A percentile compares a stretch with the other conserved stretches of the same genome.
These are phyloP conservation scores for Penicillium angulare DNA, from an alignment of 495 filamentous ascomycete species.

Conservation along the genomic window DNA sequence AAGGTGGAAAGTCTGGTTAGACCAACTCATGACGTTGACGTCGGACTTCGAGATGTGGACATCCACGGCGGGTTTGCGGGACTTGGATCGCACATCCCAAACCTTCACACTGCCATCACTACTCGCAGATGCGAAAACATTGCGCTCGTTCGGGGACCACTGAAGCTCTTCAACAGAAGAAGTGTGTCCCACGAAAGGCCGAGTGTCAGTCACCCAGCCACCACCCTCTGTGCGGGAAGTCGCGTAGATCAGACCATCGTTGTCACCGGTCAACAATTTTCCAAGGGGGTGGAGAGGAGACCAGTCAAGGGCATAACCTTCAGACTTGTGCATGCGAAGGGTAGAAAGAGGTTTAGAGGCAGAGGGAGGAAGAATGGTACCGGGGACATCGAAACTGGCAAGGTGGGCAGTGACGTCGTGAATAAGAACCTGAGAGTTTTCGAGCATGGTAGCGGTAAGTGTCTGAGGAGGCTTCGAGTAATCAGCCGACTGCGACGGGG, in stretches of 20 bases:
- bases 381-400: constrained; percentile 82
- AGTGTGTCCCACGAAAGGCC: constrained; percentile 77
- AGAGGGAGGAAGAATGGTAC: constrained; percentile 71
- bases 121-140: constrained; percentile 90
- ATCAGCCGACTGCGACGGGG: constrained; percentile 59
- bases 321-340: constrained; percentile 84
- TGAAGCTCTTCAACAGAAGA: constrained; percentile 91
- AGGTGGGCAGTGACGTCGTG: constrained; percentile 91
- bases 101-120: constrained; percentile 93
- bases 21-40: constrained; percentile 97
- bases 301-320: constrained; percentile 96
- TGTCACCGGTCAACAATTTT: constrained; percentile 90
- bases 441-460: constrained; percentile 86
- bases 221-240: constrained; percentile 84
- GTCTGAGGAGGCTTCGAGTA: constrained; percentile 70
- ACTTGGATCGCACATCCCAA: constrained; percentile 91
- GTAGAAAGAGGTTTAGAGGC: constrained; percentile 84
- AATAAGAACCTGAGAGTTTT: constrained; percentile 82
- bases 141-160: constrained; percentile 88
- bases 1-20: constrained; percentile 77
- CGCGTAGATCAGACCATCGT: constrained; percentile 81
- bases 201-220: constrained; percentile 78
- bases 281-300: constrained; percentile 72
- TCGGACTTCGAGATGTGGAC: constrained; percentile 81
- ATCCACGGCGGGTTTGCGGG: constrained; percentile 76